phyloP scores from a whole-genome alignment of 116 monocot genomes.

The Phalaenopsis hybrid region DNA sequence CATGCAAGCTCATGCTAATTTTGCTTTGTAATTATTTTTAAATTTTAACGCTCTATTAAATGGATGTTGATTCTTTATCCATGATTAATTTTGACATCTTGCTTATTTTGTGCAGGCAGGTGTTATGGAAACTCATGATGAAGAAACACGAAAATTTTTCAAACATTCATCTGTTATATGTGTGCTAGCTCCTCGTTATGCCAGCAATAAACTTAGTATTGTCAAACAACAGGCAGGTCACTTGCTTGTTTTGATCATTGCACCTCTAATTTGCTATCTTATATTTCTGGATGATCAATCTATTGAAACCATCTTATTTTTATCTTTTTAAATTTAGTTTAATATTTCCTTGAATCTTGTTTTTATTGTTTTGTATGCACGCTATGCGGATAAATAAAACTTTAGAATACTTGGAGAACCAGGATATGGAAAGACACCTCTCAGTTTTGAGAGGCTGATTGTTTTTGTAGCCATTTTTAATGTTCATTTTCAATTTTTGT shows the following conservation, averaged over 20 bases:
- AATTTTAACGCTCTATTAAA: neutral
- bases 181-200: slow-evolving; percentile 86
- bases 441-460: neutral
- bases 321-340: neutral
- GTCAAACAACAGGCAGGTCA: slow-evolving; percentile 68
- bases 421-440: neutral
- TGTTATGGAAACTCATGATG: slow-evolving; percentile 84
- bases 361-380: neutral
- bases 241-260: neutral
- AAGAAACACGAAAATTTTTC: slow-evolving; percentile 84
- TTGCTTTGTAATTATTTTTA: neutral
- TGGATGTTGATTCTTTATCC: neutral
- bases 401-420: neutral
- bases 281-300: neutral
- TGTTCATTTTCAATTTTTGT: neutral
- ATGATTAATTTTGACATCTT: neutral
- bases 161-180: slow-evolving; percentile 93
- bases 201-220: slow-evolving; percentile 73
- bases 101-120: slow-evolving; percentile 43
- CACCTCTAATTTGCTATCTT: neutral
- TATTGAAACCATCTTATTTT: neutral
- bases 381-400: neutral
- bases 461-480: neutral
- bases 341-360: neutral
- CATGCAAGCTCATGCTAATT: neutral